A percentile compares a stretch with the other conserved stretches of the same genome.
These are phyloP conservation scores for Macrolepiota dolichaula DNA, from an alignment of 768 basidiomycete genomes.

Conservation along the genomic window DNA sequence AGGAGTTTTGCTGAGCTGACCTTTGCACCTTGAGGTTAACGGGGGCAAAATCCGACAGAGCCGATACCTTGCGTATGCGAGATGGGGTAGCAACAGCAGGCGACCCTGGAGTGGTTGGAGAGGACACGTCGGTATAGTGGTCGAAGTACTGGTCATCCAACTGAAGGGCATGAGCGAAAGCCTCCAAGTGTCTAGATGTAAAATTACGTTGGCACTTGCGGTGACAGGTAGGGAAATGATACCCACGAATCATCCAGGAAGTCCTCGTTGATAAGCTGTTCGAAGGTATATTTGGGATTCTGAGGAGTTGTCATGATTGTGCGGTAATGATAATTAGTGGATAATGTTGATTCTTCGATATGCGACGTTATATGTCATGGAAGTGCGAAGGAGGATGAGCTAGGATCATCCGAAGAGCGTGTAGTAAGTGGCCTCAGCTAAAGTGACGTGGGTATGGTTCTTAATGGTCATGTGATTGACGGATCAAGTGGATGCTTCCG, in stretches of 20 bases:
- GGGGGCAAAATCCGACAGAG: conserved; percentile 86
- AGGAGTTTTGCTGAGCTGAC: conserved; percentile 32
- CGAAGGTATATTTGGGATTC: conserved; percentile 19
- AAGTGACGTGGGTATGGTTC: neutral
- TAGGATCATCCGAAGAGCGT: neutral
- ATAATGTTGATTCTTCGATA: neutral
- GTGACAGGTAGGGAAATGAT: neutral
- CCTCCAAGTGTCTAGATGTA: conserved; percentile 49
- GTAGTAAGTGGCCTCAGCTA: neutral
- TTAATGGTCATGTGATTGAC: neutral
- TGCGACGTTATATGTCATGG: neutral
- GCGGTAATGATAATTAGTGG: neutral
- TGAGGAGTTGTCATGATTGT: conserved; percentile 1
- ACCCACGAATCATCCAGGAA: conserved; percentile 74
- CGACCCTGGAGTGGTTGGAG: conserved; percentile 37
- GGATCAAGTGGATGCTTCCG: neutral
- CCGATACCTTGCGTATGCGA: conserved; percentile 77
- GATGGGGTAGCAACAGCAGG: conserved; percentile 25
- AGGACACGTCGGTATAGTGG: conserved; percentile 29
- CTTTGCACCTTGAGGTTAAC: conserved; percentile 80
- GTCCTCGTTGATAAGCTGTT: conserved; percentile 41
- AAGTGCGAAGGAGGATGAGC: neutral
- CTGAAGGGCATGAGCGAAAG: conserved; percentile 73
- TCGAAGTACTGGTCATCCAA: conserved; percentile 50
- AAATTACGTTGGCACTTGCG: neutral